Evolutionary conservation across 495 filamentous ascomycete genomes (phyloP).

Genomic region (Penicillium egyptiacum): DNA sequence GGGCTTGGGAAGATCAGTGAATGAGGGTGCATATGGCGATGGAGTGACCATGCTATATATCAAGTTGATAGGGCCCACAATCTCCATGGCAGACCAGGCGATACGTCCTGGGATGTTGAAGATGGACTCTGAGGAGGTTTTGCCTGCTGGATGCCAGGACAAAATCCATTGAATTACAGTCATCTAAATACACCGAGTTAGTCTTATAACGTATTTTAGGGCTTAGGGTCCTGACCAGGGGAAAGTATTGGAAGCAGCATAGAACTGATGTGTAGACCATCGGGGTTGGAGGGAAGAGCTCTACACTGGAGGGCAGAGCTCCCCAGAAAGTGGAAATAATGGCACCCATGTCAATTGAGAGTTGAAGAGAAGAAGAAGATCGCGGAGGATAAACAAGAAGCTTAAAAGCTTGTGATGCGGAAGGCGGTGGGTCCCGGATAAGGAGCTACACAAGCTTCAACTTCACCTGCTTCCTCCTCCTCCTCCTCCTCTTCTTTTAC

Average conservation of each 20-base stretch:
- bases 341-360: conserved; percentile 28
- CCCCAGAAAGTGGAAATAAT: conserved; percentile 22
- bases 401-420: conserved; percentile 11
- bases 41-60: conserved; percentile 75
- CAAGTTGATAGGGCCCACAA: conserved; percentile 70
- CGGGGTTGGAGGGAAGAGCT: conserved; percentile 53
- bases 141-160: conserved; percentile 72
- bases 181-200: conserved; percentile 36
- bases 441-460: background rate
- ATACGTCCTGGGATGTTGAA: conserved; percentile 88
- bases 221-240: conserved; percentile 34
- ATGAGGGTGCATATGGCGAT: conserved; percentile 19
- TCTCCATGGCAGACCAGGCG: conserved; percentile 87
- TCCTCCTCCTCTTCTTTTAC: background rate
- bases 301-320: conserved; percentile 22
- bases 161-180: conserved; percentile 62
- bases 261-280: conserved; percentile 49
- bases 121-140: conserved; percentile 69
- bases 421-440: conserved; percentile 12
- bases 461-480: background rate
- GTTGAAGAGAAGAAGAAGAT: background rate
- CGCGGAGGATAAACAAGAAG: conserved; percentile 5
- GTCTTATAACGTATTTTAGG: background rate
- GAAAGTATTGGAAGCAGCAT: conserved; percentile 53
- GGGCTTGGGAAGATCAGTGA: conserved; percentile 25